Base-by-base conservation (phyloP, 176 grass and related monocot genomes). In the Oropetium thomaeum region DNA sequence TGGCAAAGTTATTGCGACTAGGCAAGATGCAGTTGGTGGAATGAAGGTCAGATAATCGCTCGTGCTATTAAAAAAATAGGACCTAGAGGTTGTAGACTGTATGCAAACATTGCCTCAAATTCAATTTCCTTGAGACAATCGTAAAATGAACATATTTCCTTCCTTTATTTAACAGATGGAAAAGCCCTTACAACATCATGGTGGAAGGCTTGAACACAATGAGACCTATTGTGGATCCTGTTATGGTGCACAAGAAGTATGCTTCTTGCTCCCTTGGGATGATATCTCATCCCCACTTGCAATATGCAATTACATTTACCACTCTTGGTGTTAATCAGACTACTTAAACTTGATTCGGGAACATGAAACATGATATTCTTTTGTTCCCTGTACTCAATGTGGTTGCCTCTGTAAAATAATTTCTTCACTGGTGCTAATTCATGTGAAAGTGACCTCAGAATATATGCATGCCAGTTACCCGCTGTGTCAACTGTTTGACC, bases 221-320 rank as follows among this genome's bases (percentile, higher is more conserved):
- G 96, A 99, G 52, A 99, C 91, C n/a, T 99, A 95, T 55, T 99
- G 96, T 74, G 96, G 96, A 29, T 95, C 96, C 70, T 99, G 96
- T 76, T 99, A 90, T 77, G 96, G 96, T 81, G 91, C 96, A 82
- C 82, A 95, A 88, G 82, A 67, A 88, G 96, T 99, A 92, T 73
- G 67, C 52, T 65, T 43, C 42, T 70, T 32, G 61, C 28, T 76
- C 25, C 58, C 54, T 65, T 40, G 61, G 30, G 43, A 78, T 65
- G n/a, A 47, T 71, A 72, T 66, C 25, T 77, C 51, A 39, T 71
- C 51, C 26, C 66, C 59, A 32, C 32, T 47, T 10, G 31, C 29
- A 54, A 75, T 83, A 44, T 42, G 9, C 65, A 85, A 75, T 52
- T 61, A 22, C 7, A 10, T 65, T 45, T n/a, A n/a, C n/a, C n/a